Evolutionary conservation across 352 stramenopile species (phyloP).

Genomic region (Achlya hypogyna): DNA sequence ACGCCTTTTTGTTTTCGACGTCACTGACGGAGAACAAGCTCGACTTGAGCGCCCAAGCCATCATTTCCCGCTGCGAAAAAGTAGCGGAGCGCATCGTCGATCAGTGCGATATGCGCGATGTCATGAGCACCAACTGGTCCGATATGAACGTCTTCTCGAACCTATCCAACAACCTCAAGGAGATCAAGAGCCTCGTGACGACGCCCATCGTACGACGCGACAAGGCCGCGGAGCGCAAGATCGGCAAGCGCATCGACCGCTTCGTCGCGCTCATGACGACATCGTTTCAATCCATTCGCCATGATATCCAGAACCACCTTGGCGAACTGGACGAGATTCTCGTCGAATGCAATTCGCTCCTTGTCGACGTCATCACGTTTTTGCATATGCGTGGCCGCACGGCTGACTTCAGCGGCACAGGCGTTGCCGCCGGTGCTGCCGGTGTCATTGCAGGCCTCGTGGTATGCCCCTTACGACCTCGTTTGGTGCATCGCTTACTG

Average conservation of each 20-base stretch:
- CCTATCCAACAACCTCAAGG: constrained; percentile 67
- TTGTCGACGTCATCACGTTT: constrained; percentile 80
- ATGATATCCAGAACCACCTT: constrained; percentile 61
- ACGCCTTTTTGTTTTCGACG: constrained; percentile 46
- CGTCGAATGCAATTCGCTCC: constrained; percentile 71
- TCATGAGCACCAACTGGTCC: constrained; percentile 70
- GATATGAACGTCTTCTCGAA: constrained; percentile 59
- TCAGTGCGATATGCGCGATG: constrained; percentile 64
- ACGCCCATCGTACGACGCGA: constrained; percentile 45
- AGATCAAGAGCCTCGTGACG: constrained; percentile 57
- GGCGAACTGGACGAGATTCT: constrained; percentile 75
- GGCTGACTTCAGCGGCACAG: constrained; percentile 77
- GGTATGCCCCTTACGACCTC: constrained; percentile 25
- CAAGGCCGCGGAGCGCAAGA: constrained; percentile 55
- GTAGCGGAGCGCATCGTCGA: constrained; percentile 59
- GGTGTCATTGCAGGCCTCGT: constrained; percentile 71
- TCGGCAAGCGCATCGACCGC: constrained; percentile 64
- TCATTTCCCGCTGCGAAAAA: constrained; percentile 37
- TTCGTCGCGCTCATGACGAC: constrained; percentile 65
- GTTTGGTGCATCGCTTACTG: background rate
- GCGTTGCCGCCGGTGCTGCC: constrained; percentile 66
- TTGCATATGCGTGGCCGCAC: constrained; percentile 70
- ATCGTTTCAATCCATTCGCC: constrained; percentile 47
- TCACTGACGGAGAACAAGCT: constrained; percentile 56
- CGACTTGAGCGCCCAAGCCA: constrained; percentile 50